Evolutionary conservation across 495 filamentous ascomycete genomes (phyloP).

Genomic region (Immersiella caudata): DNA sequence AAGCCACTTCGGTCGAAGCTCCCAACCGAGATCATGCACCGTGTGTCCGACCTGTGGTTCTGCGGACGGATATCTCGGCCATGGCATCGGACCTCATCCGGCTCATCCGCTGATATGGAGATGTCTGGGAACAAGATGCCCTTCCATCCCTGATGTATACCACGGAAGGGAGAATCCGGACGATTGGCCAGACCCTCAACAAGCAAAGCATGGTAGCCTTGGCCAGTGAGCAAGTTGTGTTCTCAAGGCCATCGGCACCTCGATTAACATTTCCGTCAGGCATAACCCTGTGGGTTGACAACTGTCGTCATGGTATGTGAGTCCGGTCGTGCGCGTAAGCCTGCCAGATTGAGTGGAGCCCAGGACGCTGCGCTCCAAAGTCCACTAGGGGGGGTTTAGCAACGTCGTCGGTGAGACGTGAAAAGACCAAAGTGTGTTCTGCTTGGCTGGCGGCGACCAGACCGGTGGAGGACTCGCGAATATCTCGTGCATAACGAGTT

Average conservation of each 20-base stretch:
- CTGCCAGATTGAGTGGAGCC: no score
- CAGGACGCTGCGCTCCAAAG: background rate
- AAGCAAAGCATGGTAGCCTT: no score
- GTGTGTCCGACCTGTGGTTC: background rate
- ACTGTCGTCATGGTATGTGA: no score
- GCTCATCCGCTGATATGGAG: background rate
- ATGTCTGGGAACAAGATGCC: background rate
- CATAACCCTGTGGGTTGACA: no score
- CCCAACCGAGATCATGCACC: slow-evolving; percentile 1
- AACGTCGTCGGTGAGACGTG: background rate
- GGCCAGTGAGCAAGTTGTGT: no score
- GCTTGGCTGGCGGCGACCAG: background rate
- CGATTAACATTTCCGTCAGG: no score
- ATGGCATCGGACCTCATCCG: background rate
- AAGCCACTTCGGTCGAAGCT: background rate
- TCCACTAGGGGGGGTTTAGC: background rate
- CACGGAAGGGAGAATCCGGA: background rate
- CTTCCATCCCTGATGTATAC: background rate
- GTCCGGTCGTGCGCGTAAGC: no score
- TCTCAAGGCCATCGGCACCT: no score
- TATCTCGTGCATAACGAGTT: slow-evolving; percentile 20
- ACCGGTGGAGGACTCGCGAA: background rate
- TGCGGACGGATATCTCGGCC: background rate
- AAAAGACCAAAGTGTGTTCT: background rate
- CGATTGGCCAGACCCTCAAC: background rate